Evolutionary conservation across 2,329 filamentous ascomycete species (phyloP).

Genomic region (Nemania sp.): DNA sequence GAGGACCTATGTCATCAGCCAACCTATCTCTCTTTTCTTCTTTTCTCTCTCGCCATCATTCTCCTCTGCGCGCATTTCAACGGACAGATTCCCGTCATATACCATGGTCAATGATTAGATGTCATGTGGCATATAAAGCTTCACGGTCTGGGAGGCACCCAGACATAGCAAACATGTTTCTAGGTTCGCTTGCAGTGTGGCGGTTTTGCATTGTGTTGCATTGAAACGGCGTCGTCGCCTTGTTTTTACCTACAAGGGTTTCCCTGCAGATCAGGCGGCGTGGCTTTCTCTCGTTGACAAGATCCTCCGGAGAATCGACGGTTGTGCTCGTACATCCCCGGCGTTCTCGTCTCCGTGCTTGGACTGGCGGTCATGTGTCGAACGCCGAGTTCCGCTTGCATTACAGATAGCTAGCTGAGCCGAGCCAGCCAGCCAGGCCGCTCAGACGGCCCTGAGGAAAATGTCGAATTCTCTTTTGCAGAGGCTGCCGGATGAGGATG

Average conservation of each 20-base stretch:
- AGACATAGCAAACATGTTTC: background rate
- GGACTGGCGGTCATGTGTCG: background rate
- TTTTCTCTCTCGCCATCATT: background rate
- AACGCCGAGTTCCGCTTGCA: background rate
- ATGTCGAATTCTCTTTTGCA: slow-evolving; percentile 3
- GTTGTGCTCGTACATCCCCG: background rate
- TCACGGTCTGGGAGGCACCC: background rate
- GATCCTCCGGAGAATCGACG: no score
- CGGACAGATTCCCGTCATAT: slow-evolving; percentile 2
- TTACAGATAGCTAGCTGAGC: background rate
- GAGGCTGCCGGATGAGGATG: background rate
- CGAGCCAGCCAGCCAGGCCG: slow-evolving; percentile 5
- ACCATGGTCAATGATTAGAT: slow-evolving; percentile 27
- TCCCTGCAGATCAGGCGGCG: background rate
- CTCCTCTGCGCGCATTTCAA: background rate
- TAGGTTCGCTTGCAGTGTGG: slow-evolving; percentile 2
- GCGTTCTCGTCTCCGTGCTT: background rate
- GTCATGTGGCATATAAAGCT: slow-evolving; percentile 13
- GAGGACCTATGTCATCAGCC: background rate
- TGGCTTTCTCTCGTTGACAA: background rate
- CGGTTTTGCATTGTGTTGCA: slow-evolving; percentile 12
- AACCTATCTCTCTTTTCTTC: background rate
- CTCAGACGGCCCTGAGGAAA: slow-evolving; percentile 2
- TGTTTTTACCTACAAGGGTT: slow-evolving; percentile 3
- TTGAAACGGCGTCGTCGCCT: slow-evolving; percentile 13